A percentile compares a stretch with the other conserved stretches of the same genome.
These are phyloP conservation scores for Echria macrotheca DNA, from an alignment of 495 filamentous ascomycete genomes.

Conservation along the genomic window DNA sequence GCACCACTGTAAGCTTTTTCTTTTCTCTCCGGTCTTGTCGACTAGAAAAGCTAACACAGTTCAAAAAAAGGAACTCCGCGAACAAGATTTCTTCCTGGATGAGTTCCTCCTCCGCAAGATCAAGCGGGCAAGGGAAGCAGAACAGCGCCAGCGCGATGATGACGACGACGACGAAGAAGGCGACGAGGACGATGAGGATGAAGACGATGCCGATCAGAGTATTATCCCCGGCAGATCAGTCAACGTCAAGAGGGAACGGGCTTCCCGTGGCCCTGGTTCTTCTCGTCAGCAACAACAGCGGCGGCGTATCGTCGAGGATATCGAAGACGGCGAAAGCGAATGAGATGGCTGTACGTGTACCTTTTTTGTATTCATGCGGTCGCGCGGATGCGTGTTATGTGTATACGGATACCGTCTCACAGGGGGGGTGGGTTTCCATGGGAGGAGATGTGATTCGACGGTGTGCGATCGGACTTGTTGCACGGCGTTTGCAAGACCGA, in stretches of 20 bases:
- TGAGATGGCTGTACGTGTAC: too few relatives aligned
- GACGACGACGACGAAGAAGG: slow-evolving; percentile 26
- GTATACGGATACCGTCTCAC: too few relatives aligned
- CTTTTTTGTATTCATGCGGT: too few relatives aligned
- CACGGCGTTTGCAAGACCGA: too few relatives aligned
- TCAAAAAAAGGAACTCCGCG: slow-evolving; percentile 28
- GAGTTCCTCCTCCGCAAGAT: slow-evolving; percentile 38
- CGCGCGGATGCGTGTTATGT: too few relatives aligned
- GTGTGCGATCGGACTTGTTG: too few relatives aligned
- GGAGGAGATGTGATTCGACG: too few relatives aligned
- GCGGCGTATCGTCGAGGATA: slow-evolving; percentile 16
- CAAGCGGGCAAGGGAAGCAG: slow-evolving; percentile 31
- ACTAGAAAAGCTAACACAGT: slow-evolving; percentile 1
- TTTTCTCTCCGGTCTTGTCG: neutral
- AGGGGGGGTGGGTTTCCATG: too few relatives aligned
- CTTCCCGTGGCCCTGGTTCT: too few relatives aligned
- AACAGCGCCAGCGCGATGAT: slow-evolving; percentile 19
- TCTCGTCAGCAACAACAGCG: neutral
- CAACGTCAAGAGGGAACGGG: slow-evolving; percentile 22
- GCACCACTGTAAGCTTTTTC: slow-evolving; percentile 34
- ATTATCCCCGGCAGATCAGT: slow-evolving; percentile 18
- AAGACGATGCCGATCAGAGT: slow-evolving; percentile 16
- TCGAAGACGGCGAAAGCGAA: neutral
- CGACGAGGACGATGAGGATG: slow-evolving; percentile 25
- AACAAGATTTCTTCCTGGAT: slow-evolving; percentile 37